Evolutionary conservation across 2,329 filamentous ascomycete genomes (phyloP), one percentile per base, ranked within the genome.

Genomic region (Xylogone sp.): DNA sequence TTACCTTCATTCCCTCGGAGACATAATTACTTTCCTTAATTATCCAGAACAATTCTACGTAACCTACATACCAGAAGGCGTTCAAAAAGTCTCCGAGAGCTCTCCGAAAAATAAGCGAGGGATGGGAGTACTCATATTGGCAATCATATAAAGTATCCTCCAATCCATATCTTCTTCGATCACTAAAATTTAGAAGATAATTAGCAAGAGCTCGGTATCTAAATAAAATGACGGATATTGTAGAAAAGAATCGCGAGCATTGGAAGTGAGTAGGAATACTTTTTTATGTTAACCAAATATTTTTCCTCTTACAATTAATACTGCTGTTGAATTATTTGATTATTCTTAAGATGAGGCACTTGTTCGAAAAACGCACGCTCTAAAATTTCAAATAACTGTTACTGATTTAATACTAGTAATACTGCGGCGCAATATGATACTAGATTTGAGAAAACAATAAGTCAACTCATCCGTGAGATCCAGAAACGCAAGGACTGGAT

Each of bases 401-500:
- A 27, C 24, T 27, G 5, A 27, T 27, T 10, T 21, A 43, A 21
- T n/a, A 27, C 24, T 16, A 83, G 82, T 56, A 66, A 78, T 45
- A 68, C 77, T 54, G 76, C 81, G 3, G 69, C 76, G 2, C 68
- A 68, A 2, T 86, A 86, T 61, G 83, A 87, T 59, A 62, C 67
- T 39, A 78, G 76, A 52, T 82, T 82, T 57, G 72, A 74, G 47
- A 77, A 78, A 59, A 73, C 77, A 12, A 72, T 81, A 45, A 67
- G 71, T 31, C 72, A 75, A 58, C 69, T 89, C n/a, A 74, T 78
- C 20, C 66, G 74, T 7, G 74, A 80, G 57, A 73, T 88, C 13
- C 72, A 74, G 54, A 67, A 67, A 3, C 75, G 76, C 27, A 72
- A 79, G 5, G 72, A 77, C 48, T 88, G 87, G 72, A 78, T 89